phyloP scores from a whole-genome alignment of 768 basidiomycete species.

The Naganishia kalamii region DNA sequence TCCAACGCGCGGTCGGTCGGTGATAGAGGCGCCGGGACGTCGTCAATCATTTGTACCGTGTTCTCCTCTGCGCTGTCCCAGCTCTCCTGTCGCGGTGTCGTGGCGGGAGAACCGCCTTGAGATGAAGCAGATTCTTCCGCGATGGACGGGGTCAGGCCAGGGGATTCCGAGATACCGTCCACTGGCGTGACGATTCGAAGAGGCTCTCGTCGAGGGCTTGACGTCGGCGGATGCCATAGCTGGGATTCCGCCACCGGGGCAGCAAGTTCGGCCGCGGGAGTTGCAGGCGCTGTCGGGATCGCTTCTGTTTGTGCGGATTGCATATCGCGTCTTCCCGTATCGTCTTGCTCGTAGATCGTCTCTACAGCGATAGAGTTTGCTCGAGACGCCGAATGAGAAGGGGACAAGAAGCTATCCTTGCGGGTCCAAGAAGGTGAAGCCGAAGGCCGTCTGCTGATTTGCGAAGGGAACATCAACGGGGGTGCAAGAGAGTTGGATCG shows the following conservation, averaged over 20 bases:
- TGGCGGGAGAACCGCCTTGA: constrained; percentile 7
- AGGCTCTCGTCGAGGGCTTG: background rate
- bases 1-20: constrained; percentile 13
- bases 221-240: background rate
- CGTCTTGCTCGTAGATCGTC: background rate
- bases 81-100: background rate
- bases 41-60: background rate
- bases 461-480: background rate
- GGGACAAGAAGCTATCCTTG: background rate
- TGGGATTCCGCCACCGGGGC: too few relatives aligned
- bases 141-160: constrained; percentile 17
- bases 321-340: background rate
- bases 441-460: constrained; percentile 1
- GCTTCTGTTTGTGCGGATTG: background rate
- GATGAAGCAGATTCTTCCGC: constrained; percentile 19
- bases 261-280: too few relatives aligned
- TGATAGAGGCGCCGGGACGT: background rate
- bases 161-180: background rate
- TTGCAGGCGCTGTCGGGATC: too few relatives aligned
- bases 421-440: background rate
- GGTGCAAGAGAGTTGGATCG: constrained; percentile 10
- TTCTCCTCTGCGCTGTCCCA: background rate
- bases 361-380: background rate
- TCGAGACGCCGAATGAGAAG: background rate
- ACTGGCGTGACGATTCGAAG: background rate